Conservation (phyloP, 164 flowering plant species). For the Vitis rotundifolia region DNA sequence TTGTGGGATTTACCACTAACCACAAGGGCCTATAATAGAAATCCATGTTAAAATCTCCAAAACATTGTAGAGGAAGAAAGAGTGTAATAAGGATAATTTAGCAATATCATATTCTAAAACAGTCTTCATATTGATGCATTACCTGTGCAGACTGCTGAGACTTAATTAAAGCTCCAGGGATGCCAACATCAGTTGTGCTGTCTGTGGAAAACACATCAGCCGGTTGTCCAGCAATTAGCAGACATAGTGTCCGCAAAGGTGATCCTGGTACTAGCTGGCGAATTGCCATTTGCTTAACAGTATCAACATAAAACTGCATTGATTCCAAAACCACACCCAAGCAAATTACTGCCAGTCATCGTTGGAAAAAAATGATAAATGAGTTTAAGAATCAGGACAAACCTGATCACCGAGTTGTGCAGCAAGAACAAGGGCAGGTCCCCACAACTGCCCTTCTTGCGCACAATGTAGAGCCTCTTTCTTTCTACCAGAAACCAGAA, state of each 20-base stretch:
- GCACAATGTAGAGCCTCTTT: slow-evolving; percentile 90
- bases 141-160: slow-evolving; percentile 73
- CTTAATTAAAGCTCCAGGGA: slow-evolving; percentile 28
- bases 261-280: slow-evolving; percentile 79
- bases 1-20: background rate
- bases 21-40: background rate
- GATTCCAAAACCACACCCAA: background rate
- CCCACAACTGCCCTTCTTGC: slow-evolving; percentile 95
- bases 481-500: slow-evolving; percentile 90
- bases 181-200: slow-evolving; percentile 17
- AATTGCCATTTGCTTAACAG: slow-evolving; percentile 93
- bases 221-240: slow-evolving; percentile 91
- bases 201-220: slow-evolving; percentile 77
- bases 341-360: background rate
- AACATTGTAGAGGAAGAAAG: background rate
- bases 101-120: background rate
- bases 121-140: slow-evolving; percentile 1
- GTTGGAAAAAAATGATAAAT: background rate
- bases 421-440: slow-evolving; percentile 90
- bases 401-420: slow-evolving; percentile 93
- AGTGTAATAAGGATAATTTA: background rate
- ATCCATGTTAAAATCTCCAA: background rate
- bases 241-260: slow-evolving; percentile 90
- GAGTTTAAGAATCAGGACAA: background rate
- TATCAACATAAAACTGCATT: slow-evolving; percentile 83